phyloP scores from a whole-genome alignment of 768 basidiomycete genomes.

The Rhodosporidiobolus odoratus region DNA sequence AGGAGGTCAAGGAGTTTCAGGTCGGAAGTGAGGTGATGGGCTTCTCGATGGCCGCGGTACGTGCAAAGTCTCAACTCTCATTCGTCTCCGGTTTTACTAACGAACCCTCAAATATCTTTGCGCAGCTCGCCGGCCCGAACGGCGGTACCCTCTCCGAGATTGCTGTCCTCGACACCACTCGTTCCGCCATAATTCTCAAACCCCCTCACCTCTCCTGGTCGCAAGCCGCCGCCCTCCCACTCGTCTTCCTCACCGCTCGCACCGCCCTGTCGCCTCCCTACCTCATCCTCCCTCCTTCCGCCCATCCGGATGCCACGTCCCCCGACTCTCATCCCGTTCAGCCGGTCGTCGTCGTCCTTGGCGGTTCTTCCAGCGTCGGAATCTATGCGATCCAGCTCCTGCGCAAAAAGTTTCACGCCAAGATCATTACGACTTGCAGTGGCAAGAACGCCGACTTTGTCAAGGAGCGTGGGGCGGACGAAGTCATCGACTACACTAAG shows the following conservation, averaged over 20 bases:
- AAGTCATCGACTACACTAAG: constrained; percentile 28
- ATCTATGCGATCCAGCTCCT: constrained; percentile 36
- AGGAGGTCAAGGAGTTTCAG: constrained; percentile 55
- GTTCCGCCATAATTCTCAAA: constrained; percentile 18
- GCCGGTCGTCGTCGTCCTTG: constrained; percentile 33
- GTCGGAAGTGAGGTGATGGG: constrained; percentile 71
- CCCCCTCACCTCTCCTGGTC: constrained; percentile 13
- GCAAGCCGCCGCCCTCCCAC: constrained; percentile 35
- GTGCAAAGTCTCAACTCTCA: neutral
- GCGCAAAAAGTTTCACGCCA: neutral
- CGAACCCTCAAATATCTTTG: neutral
- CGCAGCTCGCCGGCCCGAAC: constrained; percentile 10
- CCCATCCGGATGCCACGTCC: neutral
- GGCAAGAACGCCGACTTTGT: constrained; percentile 27
- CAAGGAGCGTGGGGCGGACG: constrained; percentile 23
- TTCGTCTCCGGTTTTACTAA: no score
- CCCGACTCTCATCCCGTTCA: neutral
- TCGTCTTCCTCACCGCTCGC: constrained; percentile 34
- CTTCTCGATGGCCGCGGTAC: constrained; percentile 51
- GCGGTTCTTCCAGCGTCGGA: constrained; percentile 19
- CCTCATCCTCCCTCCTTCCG: constrained; percentile 11
- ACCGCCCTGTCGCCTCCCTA: constrained; percentile 32
- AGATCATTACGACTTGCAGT: constrained; percentile 35
- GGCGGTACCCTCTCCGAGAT: constrained; percentile 20
- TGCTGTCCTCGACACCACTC: constrained; percentile 18